Base-by-base conservation (phyloP, 768 basidiomycete species). In the Termitomyces sp. region DNA sequence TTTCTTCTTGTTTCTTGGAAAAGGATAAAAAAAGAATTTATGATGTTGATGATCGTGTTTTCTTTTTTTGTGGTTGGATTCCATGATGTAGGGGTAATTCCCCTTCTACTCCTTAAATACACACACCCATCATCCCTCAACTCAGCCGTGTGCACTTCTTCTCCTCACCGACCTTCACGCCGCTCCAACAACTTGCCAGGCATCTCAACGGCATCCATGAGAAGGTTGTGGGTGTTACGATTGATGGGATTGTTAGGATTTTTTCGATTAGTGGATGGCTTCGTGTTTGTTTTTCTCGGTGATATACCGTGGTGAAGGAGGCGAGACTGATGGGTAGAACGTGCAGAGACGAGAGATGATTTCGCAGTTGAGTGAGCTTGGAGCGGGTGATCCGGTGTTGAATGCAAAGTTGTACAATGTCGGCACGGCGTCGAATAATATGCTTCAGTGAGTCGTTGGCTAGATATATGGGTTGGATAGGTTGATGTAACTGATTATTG, bases 161-260 rank as follows among this genome's bases (percentile, higher is more conserved):
- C 74, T 90, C 89, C 9, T 90, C 89, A 1, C 73, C 91, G 28
- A 93, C 89, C 0, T 96, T 89, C 64, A 85, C 82, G 0, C 90
- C 90, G 8, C 70, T 93, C 30, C 90, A 91, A 67, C 90, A 91
- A 70, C 77, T 93, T 28, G 85, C 87, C 0, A 90, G 90, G 5
- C 93, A 94, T 67, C 73, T 93, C 40, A 93, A 94, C 54, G 92
- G 92, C 7, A 94, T 95, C 54, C 83, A 92, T 22, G 93, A 95
- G 68, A 77, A 87, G 32, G 85, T 95, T 21, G 87, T 94, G n/a
- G 80, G 91, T 55, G 88, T 94, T 28, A 95, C 93, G 2, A 92
- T 96, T 60, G 93, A 96, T 69, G 93, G 91, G 1, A 86, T 93
- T 40, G 92, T 95, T 19, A 74, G 93, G 45, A 89, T 92, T 19